Evolutionary conservation across 345 rosid genomes (phyloP), one percentile per base, ranked within the genome.

Genomic region (Lumnitzera littorea): DNA sequence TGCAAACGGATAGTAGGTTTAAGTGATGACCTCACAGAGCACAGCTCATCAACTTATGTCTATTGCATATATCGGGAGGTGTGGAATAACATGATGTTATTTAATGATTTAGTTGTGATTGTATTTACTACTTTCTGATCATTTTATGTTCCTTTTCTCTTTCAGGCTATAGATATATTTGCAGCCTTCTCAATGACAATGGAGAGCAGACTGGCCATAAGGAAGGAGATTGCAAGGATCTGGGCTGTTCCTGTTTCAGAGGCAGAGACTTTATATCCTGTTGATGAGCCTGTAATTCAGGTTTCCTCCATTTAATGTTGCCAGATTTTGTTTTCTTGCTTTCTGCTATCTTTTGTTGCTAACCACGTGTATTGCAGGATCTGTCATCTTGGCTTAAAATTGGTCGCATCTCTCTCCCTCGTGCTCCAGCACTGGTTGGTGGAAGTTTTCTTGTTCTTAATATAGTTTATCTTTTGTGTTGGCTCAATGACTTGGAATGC

Each of bases 111-210:
- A 17, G 24, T 29, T 54, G 9, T 27, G 11, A 12, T 6, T 20
- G 23, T 16, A 50, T 25, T 51, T 64, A 36, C 23, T 62, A 23
- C 69, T 46, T 62, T 53, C 13, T 20, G 25, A 46, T 13, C 64
- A 58, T 60, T 16, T 56, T 50, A 49, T 80, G 60, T 47, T 69
- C 58, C 65, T 52, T 53, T 51, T 15, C 41, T 20, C 51, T 13
- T 53, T 13, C 80, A 92, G 96, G 96, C 94, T 52, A 75, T 78
- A 53, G 98, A 90, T 64, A 74, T 89, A 68, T 92, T 92, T 80
- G 80, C 86, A 58, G 73, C 88, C 14, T 86, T 81, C 69, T 74
- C 72, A 15, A 65, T 77, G 48, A 84, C 87, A 48, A 59, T 63
- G 56, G 89, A 76, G 60, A 81, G 70, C 50, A 74, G 90, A 57